A percentile compares a stretch with the other conserved stretches of the same genome.
phyloP scores from a whole-genome alignment of 2,329 filamentous ascomycete genomes.

The Chalara sp. region DNA sequence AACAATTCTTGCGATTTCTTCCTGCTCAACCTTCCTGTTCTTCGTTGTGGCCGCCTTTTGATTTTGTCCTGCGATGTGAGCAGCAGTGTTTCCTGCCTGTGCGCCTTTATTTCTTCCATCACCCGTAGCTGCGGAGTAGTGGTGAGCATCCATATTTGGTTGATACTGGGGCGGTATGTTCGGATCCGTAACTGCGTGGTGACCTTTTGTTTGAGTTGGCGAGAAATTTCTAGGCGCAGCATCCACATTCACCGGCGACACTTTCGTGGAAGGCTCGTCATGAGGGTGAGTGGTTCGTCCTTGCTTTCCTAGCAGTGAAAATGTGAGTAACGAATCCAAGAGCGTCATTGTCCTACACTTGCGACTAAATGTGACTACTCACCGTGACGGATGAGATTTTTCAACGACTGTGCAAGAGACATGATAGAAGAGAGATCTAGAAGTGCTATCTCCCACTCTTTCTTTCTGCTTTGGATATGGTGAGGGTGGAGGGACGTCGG shows the following conservation, averaged over 20 bases:
- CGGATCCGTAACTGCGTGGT: constrained; percentile 49
- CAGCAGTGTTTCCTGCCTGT: constrained; percentile 59
- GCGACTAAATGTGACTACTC: constrained; percentile 21
- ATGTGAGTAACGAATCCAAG: not conserved
- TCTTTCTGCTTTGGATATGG: too few relatives aligned
- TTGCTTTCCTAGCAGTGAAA: constrained; percentile 63
- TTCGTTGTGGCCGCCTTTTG: constrained; percentile 25
- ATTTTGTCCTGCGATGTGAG: constrained; percentile 57
- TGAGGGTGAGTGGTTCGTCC: constrained; percentile 61
- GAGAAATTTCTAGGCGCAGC: constrained; percentile 35
- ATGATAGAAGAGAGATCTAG: constrained; percentile 29
- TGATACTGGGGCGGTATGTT: constrained; percentile 48
- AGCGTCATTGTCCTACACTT: not conserved
- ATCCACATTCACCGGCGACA: constrained; percentile 47
- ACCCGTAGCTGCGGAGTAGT: constrained; percentile 55
- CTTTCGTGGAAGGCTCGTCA: constrained; percentile 45
- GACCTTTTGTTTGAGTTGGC: constrained; percentile 44
- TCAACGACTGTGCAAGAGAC: constrained; percentile 86
- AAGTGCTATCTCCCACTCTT: too few relatives aligned
- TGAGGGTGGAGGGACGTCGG: too few relatives aligned
- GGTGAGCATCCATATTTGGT: constrained; percentile 39
- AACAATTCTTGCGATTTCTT: constrained; percentile 76
- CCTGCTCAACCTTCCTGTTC: constrained; percentile 46
- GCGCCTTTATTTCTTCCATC: constrained; percentile 60
- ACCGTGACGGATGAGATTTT: constrained; percentile 96